Evolutionary conservation across 2,329 filamentous ascomycete genomes (phyloP).

Genomic region (Monosporascus sp.): DNA sequence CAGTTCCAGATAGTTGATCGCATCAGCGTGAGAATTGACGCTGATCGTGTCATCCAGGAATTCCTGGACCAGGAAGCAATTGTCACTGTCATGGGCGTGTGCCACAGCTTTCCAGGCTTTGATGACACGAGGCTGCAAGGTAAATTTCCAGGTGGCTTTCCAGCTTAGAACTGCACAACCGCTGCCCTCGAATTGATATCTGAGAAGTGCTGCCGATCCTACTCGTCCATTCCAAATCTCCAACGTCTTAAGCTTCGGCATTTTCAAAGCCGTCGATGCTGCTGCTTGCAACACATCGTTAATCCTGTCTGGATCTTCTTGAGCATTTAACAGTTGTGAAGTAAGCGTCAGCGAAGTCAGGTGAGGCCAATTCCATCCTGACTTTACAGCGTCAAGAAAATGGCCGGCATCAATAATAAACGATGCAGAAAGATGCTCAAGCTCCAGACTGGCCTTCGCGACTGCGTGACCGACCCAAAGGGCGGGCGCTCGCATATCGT

Average conservation of each 20-base stretch:
- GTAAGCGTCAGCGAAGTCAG: constrained; percentile 27
- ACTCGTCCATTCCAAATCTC: constrained; percentile 27
- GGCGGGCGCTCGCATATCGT: constrained; percentile 15
- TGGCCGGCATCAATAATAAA: constrained; percentile 26
- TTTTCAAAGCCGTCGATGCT: constrained; percentile 18
- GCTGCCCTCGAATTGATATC: background rate
- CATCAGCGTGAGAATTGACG: constrained; percentile 5
- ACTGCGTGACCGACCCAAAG: constrained; percentile 20
- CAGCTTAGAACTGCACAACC: constrained; percentile 3
- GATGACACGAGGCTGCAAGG: constrained; percentile 2
- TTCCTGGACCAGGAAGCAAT: background rate
- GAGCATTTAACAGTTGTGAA: constrained; percentile 19
- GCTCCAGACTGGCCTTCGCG: constrained; percentile 23
- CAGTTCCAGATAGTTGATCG: constrained; percentile 3
- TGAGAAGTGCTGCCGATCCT: constrained; percentile 8
- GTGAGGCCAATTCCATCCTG: constrained; percentile 23
- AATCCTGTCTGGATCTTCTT: constrained; percentile 14
- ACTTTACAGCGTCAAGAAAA: constrained; percentile 21
- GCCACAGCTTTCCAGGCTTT: constrained; percentile 4
- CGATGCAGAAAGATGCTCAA: constrained; percentile 24
- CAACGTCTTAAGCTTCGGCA: constrained; percentile 25
- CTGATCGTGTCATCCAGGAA: constrained; percentile 2
- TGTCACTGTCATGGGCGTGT: constrained; percentile 1
- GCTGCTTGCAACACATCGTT: constrained; percentile 22
- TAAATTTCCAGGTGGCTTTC: constrained; percentile 3